Evolutionary conservation across 2,329 filamentous ascomycete species (phyloP).

Genomic region (Curvularia sp.): DNA sequence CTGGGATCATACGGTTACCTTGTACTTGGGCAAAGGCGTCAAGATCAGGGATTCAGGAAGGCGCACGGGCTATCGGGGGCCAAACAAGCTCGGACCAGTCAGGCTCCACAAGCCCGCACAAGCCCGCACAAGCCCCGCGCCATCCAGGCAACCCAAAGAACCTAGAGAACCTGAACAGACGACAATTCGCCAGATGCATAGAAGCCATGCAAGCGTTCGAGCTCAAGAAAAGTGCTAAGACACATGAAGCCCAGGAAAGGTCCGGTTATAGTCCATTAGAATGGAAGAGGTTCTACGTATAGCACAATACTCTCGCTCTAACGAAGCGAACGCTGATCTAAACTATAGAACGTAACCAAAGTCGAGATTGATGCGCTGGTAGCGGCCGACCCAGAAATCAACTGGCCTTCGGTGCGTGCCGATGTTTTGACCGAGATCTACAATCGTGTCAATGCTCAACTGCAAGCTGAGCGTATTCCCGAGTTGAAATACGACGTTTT

Average conservation of each 20-base stretch:
- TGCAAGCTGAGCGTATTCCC: not conserved
- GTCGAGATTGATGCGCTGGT: conserved; percentile 4
- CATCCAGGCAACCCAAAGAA: not conserved
- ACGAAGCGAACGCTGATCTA: not conserved
- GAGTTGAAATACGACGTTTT: conserved; percentile 8
- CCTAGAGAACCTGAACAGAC: conserved; percentile 1
- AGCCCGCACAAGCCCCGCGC: not conserved
- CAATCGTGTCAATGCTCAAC: conserved; percentile 1
- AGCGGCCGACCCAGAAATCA: conserved; percentile 1
- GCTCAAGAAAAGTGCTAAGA: conserved; percentile 8
- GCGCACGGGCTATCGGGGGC: not conserved
- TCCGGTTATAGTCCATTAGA: not conserved
- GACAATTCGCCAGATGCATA: not conserved
- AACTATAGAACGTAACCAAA: conserved; percentile 4
- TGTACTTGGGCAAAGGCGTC: too few species aligned
- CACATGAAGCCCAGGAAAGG: not conserved
- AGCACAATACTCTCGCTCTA: not conserved
- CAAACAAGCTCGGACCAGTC: not conserved
- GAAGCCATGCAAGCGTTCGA: not conserved
- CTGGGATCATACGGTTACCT: too few species aligned
- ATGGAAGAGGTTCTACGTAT: not conserved
- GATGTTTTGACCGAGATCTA: not conserved
- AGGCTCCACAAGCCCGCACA: not conserved
- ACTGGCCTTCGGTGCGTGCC: not conserved
- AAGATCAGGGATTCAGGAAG: too few species aligned